Evolutionary conservation across 371 early-diverging fungal species (phyloP), one percentile per base, ranked within the genome.

Genomic region (Mortierella sp.): DNA sequence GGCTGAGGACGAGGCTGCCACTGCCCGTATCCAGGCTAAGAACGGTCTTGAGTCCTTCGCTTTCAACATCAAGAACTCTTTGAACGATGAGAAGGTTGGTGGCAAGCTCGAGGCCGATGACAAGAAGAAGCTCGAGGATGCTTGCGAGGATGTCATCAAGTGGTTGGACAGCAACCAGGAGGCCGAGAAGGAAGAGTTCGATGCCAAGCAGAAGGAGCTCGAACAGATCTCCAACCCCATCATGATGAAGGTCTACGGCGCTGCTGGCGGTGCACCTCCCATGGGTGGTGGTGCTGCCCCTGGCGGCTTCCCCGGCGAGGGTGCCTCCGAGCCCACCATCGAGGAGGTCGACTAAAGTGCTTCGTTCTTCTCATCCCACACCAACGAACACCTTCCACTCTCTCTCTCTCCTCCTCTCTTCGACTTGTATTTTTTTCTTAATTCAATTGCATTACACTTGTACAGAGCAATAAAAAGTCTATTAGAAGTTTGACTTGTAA

Each of bases 151-250:
- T 58, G 82, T 94, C 70, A 94, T 92, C 83, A 83, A 84, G 73
- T 95, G 93, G 96, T 83, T 95, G 78, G 98, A 96, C 61, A 81
- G 82, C 67, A 91, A 89, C 82, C 91, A 89, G 73, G 95, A 95
- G 83, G 97, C 94, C 24, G 86, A 90, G 70, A 96, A 95, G 87
- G 96, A 95, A 73, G 97, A 96, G 86, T 97, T 90, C 81, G 97
- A 97, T 79, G 74, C 85, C 81, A 85, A 87, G 72, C 95, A 95
- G 84, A 96, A 96, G 92, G 94, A 96, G 79, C 89, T 98, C 54
- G 97, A 98, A 86, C 89, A 85, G 62, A 79, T 91, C 66, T 95
- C 95, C 80, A 96, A 96, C 91, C 98, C 98, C 71, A 96, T 97
- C 90, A 95, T 96, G 94, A 87, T 82, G 80, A 94, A 92, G 83